Evolutionary conservation across 225 moss, liverwort and hornwort genomes (phyloP), one percentile per base, ranked within the genome.

Genomic region (Pleurozium schreberi): DNA sequence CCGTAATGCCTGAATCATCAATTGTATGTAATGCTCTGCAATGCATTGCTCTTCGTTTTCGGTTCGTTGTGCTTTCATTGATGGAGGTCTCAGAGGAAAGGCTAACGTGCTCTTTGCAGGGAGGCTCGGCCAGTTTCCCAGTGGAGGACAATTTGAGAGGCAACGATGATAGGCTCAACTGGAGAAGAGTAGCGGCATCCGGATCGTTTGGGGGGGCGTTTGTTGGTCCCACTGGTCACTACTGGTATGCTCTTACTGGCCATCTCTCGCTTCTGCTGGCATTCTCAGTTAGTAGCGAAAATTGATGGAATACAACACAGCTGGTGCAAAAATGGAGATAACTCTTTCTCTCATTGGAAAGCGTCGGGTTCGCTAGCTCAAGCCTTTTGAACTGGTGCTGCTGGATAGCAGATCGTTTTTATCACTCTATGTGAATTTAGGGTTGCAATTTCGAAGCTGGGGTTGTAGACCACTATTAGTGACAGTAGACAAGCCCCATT

Each of bases 161-260:
- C 43, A 69, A 83, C 19, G 42, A 62, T 27, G 49, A 65, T 31
- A n/a, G 81, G 58, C 85, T 86, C 69, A 81, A 96, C 88, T 95
- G 93, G 90, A 90, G 86, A 85, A 91, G 97, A 85, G 93, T 93
- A n/a, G 88, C 81, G 27, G 92, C 86, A 63, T 93, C 95, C 33
- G 95, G 95, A 84, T 87, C 92, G 19, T 68, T 97, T 82, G 95
- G 96, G 26, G 85, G 93, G 20, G 90, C 92, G 18, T 96, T 96
- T 73, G 95, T 96, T 60, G 97, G 95, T 65, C 96, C 95, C 66
- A 92, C 93, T 80, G 95, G 96, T 57, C 96, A 97, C 84, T 94
- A 87, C 75, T 96, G 96, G 96, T 97, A 84, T 61, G 58, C 62
- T 11, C 49, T 22, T 63, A 4, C 50, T 82, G n/a, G 1, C 58